These are phyloP conservation scores for Pythium graminicola DNA, from an alignment of 352 stramenopile species.

Conservation along the genomic window DNA sequence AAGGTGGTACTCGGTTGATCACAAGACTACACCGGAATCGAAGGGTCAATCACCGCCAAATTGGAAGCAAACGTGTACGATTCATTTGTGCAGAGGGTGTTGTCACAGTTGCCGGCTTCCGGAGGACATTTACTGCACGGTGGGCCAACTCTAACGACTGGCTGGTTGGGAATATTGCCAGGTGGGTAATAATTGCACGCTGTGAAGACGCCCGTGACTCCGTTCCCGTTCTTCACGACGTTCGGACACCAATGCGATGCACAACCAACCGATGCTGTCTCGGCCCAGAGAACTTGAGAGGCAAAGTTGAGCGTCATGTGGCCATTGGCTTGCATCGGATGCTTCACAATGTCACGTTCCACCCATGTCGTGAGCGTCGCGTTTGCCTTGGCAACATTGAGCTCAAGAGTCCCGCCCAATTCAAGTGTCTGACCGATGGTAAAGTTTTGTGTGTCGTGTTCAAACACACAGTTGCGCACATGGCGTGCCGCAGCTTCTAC, in stretches of 20 bases:
- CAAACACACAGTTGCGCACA: slow-evolving; percentile 10
- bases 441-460: slow-evolving; percentile 11
- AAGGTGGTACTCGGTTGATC: neutral
- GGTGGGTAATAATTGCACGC: slow-evolving; percentile 22
- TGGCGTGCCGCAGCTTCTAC: neutral
- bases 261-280: slow-evolving; percentile 16
- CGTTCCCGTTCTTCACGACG: neutral
- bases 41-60: slow-evolving; percentile 4
- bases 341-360: slow-evolving; percentile 7
- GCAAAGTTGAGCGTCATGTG: slow-evolving; percentile 12
- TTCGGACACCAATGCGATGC: slow-evolving; percentile 22
- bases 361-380: slow-evolving; percentile 14
- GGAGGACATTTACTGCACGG: slow-evolving; percentile 9
- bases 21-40: slow-evolving; percentile 8
- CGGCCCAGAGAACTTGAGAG: slow-evolving; percentile 21
- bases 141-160: slow-evolving; percentile 11
- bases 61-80: slow-evolving; percentile 7
- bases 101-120: slow-evolving; percentile 12
- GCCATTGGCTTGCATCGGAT: slow-evolving; percentile 12
- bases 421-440: slow-evolving; percentile 14
- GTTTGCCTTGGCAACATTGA: slow-evolving; percentile 8
- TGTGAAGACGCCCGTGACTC: slow-evolving; percentile 14
- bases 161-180: slow-evolving; percentile 13
- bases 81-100: slow-evolving; percentile 18
- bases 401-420: neutral